A percentile compares a stretch with the other conserved stretches of the same genome.
phyloP scores from a whole-genome alignment of 768 basidiomycete genomes.

The Russula olivacea region DNA sequence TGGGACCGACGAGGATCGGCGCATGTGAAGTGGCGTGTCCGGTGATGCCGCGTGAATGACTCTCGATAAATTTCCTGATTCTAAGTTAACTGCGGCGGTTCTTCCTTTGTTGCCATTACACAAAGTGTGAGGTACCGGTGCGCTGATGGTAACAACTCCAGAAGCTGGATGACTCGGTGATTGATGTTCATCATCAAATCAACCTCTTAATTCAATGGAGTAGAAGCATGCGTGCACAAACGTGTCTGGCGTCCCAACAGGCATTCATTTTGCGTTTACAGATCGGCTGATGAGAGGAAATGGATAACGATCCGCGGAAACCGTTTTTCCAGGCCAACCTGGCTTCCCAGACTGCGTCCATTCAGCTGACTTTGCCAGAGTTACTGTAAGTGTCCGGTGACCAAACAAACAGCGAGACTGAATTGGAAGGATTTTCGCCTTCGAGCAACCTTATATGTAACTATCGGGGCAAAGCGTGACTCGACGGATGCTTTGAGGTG shows the following conservation, averaged over 20 bases:
- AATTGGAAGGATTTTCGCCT: slow-evolving; percentile 26
- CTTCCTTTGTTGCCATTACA: not conserved
- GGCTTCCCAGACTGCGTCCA: slow-evolving; percentile 4
- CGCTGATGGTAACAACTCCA: not conserved
- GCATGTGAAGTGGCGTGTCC: slow-evolving; percentile 8
- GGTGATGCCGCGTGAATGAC: slow-evolving; percentile 7
- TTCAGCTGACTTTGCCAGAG: slow-evolving; percentile 8
- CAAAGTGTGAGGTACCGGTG: not conserved
- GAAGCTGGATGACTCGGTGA: slow-evolving; percentile 1
- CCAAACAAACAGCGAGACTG: slow-evolving; percentile 23
- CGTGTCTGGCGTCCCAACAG: slow-evolving; percentile 17
- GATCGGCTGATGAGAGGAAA: slow-evolving; percentile 19
- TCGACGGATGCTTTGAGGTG: slow-evolving; percentile 2
- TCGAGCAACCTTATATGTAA: slow-evolving; percentile 24
- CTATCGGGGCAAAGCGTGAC: not conserved
- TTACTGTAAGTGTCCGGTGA: no score
- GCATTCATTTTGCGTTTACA: slow-evolving; percentile 17
- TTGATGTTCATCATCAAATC: slow-evolving; percentile 7
- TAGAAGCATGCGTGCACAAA: slow-evolving; percentile 8
- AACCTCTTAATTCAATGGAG: not conserved
- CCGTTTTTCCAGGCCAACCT: not conserved
- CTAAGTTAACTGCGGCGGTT: not conserved
- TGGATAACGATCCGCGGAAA: slow-evolving; percentile 16
- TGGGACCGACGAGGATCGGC: slow-evolving; percentile 10
- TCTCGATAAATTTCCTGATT: not conserved